These are phyloP conservation scores for Alternaria sp. DNA, from an alignment of 2,329 filamentous ascomycete genomes.

Conservation along the genomic window DNA sequence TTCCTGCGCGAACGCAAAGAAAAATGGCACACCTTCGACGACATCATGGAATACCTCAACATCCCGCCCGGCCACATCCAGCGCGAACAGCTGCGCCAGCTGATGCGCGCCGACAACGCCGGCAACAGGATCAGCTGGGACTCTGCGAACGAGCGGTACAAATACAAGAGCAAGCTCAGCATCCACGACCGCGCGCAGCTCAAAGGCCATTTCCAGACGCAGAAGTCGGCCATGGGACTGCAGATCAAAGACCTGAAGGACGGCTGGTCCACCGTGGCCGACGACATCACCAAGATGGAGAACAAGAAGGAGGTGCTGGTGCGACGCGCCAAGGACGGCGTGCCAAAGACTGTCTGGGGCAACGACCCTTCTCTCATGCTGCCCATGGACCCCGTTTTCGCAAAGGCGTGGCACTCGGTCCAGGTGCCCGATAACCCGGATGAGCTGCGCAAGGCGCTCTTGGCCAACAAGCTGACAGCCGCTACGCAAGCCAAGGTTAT, in stretches of 20 bases:
- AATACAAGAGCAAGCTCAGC: constrained; percentile 82
- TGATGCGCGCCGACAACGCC: constrained; percentile 65
- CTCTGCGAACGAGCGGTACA: constrained; percentile 70
- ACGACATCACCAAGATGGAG: constrained; percentile 79
- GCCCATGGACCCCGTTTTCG: constrained; percentile 81
- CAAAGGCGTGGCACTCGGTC: constrained; percentile 80
- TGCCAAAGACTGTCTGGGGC: constrained; percentile 80
- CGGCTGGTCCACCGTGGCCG: constrained; percentile 87
- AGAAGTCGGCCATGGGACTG: constrained; percentile 80
- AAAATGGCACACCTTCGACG: constrained; percentile 71
- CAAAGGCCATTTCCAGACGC: constrained; percentile 79
- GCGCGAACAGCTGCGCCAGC: constrained; percentile 64
- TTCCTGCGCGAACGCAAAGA: constrained; percentile 61
- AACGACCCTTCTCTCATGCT: constrained; percentile 82
- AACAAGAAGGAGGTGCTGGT: constrained; percentile 80
- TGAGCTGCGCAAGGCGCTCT: constrained; percentile 77
- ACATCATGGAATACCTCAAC: constrained; percentile 82
- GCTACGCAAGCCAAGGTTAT: constrained; percentile 79
- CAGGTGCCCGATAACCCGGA: constrained; percentile 73
- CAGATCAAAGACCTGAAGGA: constrained; percentile 92
- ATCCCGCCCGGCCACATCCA: constrained; percentile 68
- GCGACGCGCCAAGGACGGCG: constrained; percentile 86
- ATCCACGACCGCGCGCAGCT: constrained; percentile 80
- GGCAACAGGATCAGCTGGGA: constrained; percentile 67
- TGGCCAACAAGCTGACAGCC: constrained; percentile 80